Conservation (phyloP, 768 basidiomycete genomes). For the Exidia glandulosa region DNA sequence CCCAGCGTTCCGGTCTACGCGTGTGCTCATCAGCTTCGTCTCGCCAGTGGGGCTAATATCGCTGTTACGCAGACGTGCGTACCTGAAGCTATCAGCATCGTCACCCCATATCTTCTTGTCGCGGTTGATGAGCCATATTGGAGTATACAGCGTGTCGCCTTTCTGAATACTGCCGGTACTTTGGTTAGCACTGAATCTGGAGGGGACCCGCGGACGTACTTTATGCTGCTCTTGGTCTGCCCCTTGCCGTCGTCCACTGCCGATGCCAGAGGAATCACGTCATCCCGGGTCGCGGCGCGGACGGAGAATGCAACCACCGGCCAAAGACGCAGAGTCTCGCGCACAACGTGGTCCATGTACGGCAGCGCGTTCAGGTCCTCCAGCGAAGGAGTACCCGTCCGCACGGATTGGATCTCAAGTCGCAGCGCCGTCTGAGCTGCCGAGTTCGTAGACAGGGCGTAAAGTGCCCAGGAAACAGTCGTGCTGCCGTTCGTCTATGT, state of each 20-base stretch:
- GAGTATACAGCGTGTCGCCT: slow-evolving; percentile 16
- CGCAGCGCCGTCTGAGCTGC: slow-evolving; percentile 27
- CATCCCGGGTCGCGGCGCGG: slow-evolving; percentile 23
- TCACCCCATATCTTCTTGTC: slow-evolving; percentile 20
- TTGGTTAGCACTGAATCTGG: background rate
- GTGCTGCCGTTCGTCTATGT: background rate
- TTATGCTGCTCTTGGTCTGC: slow-evolving; percentile 5
- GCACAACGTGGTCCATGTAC: slow-evolving; percentile 52
- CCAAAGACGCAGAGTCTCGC: slow-evolving; percentile 45
- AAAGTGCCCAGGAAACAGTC: slow-evolving; percentile 37
- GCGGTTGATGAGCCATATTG: slow-evolving; percentile 18
- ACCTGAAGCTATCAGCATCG: slow-evolving; percentile 23
- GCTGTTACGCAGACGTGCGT: background rate
- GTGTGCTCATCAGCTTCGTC: background rate
- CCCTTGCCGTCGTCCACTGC: slow-evolving; percentile 19
- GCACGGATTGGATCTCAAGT: slow-evolving; percentile 10
- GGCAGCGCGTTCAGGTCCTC: slow-evolving; percentile 30
- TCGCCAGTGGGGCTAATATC: background rate
- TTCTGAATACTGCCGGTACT: background rate
- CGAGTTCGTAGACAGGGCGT: slow-evolving; percentile 38
- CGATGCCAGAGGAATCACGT: slow-evolving; percentile 38
- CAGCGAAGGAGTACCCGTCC: slow-evolving; percentile 5
- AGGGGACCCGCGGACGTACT: slow-evolving; percentile 2
- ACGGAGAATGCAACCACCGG: slow-evolving; percentile 39
- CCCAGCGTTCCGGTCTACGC: slow-evolving; percentile 3